phyloP scores from a whole-genome alignment of 495 filamentous ascomycete species.

The Venustampulla echinocandica region DNA sequence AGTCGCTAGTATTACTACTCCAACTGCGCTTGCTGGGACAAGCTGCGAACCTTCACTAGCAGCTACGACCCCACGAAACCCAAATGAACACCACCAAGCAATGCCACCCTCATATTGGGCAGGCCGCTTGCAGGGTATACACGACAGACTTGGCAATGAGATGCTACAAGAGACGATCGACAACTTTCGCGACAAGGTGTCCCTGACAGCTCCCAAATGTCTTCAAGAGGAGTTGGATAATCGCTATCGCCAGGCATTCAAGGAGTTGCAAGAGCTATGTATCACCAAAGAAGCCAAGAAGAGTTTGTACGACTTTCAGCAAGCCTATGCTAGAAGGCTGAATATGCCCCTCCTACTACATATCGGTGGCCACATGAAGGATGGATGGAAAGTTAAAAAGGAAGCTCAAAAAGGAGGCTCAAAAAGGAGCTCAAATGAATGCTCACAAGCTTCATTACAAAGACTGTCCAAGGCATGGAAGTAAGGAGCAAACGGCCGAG shows the following conservation, averaged over 20 bases:
- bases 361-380: conserved; percentile 26
- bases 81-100: background rate
- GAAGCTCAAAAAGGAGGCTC: too few species aligned
- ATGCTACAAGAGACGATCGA: background rate
- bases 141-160: background rate
- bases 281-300: conserved; percentile 37
- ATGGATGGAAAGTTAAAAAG: too few species aligned
- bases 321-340: conserved; percentile 31
- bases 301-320: conserved; percentile 40
- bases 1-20: conserved; percentile 6
- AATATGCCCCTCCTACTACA: conserved; percentile 25
- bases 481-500: background rate
- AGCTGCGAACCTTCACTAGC: background rate
- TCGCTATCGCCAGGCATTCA: conserved; percentile 39
- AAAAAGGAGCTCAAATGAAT: too few species aligned
- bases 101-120: background rate
- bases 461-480: background rate
- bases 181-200: background rate
- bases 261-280: conserved; percentile 38
- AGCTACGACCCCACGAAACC: background rate
- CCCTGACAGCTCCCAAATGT: background rate
- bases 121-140: background rate
- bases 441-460: too few species aligned
- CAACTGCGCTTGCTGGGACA: background rate
- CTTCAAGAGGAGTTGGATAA: conserved; percentile 29